Evolutionary conservation across 2,329 filamentous ascomycete genomes (phyloP).

Genomic region (Cercospora sp.): DNA sequence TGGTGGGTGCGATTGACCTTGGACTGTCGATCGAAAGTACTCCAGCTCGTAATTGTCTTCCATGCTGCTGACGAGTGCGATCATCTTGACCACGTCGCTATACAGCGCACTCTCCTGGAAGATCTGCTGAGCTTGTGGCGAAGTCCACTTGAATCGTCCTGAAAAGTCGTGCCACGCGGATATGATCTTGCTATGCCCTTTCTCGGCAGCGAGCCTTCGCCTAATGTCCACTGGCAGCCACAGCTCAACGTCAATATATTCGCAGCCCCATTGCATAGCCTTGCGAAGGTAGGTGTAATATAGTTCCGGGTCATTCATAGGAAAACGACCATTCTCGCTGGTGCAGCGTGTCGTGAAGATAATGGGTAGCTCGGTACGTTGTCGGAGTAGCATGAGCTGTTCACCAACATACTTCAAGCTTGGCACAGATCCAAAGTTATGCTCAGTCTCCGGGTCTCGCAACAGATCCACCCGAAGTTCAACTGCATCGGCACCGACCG

Average conservation of each 20-base stretch:
- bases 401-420: constrained; percentile 82
- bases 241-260: constrained; percentile 86
- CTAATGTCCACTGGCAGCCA: constrained; percentile 80
- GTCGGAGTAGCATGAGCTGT: constrained; percentile 79
- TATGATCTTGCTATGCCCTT: constrained; percentile 80
- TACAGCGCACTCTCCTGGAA: constrained; percentile 72
- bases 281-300: constrained; percentile 79
- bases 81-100: constrained; percentile 89
- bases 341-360: constrained; percentile 85
- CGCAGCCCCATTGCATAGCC: constrained; percentile 84
- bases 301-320: constrained; percentile 73
- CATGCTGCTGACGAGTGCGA: constrained; percentile 75
- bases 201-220: constrained; percentile 64
- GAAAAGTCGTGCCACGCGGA: constrained; percentile 92
- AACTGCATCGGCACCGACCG: constrained; percentile 81
- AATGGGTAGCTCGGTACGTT: constrained; percentile 83
- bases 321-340: constrained; percentile 78
- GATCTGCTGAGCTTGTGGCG: constrained; percentile 67
- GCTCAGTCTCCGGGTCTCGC: constrained; percentile 66
- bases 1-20: constrained; percentile 63
- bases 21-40: constrained; percentile 79
- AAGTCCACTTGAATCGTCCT: constrained; percentile 80
- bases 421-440: constrained; percentile 64
- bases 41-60: constrained; percentile 90
- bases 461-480: constrained; percentile 82